Percentiles rank a stretch among this genome's conserved stretches.
Conservation (phyloP, 1,139 yeast species). For the Meyerozyma carpophila region DNA sequence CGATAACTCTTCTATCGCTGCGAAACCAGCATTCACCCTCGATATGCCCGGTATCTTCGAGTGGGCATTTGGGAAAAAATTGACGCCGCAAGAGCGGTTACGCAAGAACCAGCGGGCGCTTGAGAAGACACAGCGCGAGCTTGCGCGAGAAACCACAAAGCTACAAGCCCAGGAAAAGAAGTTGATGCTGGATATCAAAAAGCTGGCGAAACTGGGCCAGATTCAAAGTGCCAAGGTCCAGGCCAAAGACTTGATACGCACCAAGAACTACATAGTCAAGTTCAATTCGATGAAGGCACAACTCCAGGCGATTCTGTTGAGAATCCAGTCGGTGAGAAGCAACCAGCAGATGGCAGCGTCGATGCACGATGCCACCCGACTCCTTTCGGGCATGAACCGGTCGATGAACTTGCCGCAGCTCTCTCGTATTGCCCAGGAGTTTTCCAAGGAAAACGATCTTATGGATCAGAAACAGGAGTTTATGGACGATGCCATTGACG, state of each 20-base stretch:
- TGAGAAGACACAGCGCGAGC: slow-evolving; percentile 89
- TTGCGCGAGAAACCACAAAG: slow-evolving; percentile 80
- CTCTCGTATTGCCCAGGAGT: slow-evolving; percentile 88
- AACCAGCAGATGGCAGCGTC: slow-evolving; percentile 94
- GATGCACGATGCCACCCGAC: slow-evolving; percentile 91
- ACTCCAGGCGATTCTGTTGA: slow-evolving; percentile 84
- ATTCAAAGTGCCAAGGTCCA: slow-evolving; percentile 86
- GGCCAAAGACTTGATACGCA: slow-evolving; percentile 90
- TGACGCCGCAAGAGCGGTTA: slow-evolving; percentile 91
- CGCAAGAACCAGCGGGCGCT: slow-evolving; percentile 93
- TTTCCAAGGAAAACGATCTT: slow-evolving; percentile 87
- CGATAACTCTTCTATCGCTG: not conserved
- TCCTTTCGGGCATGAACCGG: slow-evolving; percentile 81
- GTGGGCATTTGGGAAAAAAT: slow-evolving; percentile 92
- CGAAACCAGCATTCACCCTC: not conserved
- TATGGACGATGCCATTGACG: slow-evolving; percentile 98
- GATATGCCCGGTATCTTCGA: slow-evolving; percentile 60
- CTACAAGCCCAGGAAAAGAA: slow-evolving; percentile 90
- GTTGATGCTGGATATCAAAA: slow-evolving; percentile 77
- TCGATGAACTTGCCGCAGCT: slow-evolving; percentile 88
- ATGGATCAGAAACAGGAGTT: slow-evolving; percentile 99
- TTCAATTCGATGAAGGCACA: slow-evolving; percentile 94
- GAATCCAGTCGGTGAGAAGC: slow-evolving; percentile 86
- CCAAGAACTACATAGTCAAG: slow-evolving; percentile 75
- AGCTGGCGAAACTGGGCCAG: slow-evolving; percentile 86